Base-by-base conservation (phyloP, 768 basidiomycete species). In the Kwoniella pini region DNA sequence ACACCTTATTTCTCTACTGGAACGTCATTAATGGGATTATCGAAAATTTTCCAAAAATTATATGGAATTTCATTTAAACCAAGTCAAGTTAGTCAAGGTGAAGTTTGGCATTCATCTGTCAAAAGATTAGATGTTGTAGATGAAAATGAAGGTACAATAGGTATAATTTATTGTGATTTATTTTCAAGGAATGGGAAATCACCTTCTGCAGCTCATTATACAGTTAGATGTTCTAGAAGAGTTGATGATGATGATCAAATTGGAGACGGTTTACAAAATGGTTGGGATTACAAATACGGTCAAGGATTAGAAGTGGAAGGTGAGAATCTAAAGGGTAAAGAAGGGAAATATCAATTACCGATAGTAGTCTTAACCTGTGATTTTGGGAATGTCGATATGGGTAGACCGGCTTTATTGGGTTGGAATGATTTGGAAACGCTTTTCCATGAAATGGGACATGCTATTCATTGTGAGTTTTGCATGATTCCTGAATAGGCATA, bases 371-470 rank as follows among this genome's bases (percentile, higher is more conserved):
- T 99, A 12, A 80, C 93, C 6, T 95, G 90, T 69, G 94, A 94
- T 70, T 96, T 97, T 69, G 80, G 84, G 21, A 83, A 82, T 27
- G 63, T 83, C 17, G 79, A 83, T n/a, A 79, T 82, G 12, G 88
- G 87, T 0, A 43, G 65, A 58, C 84, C 90, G 4, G 87, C 90
- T 0, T 79, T 87, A 50, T 80, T 99, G 21, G 86, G 87, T 57
- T 98, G 94, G 93, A 88, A 89, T 68, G 93, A 98, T 68, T 90
- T 97, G 9, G 82, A 89, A 75, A 98, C 95, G 1, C 81, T 98
- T 22, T 96, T 93, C 80, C 96, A 99, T 70, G 96, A 99, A 80
- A 96, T 98, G 92, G 96, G 96, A 0, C 96, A 99, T 80, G 96
- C 96, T 11, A 92, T 99, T 85, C 96, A 99, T 76, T 99, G 96